Evolutionary conservation across 179 eudicot species (phyloP).

Genomic region (Corrigiola litoralis): DNA sequence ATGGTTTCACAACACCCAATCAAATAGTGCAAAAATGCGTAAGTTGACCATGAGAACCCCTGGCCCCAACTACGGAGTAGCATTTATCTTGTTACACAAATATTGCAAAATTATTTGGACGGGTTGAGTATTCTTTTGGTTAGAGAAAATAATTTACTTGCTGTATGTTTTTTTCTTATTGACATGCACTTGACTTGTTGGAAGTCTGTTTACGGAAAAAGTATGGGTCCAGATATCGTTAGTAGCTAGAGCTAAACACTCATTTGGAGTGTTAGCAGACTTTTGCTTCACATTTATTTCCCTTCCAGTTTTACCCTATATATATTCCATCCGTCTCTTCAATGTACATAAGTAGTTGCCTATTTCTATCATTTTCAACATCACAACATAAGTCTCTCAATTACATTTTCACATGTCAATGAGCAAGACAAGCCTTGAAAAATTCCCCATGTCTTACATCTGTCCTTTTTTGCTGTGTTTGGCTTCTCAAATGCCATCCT

Average conservation of each 20-base stretch:
- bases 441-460: constrained; percentile 10
- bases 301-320: neutral
- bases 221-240: neutral
- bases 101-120: too few relatives aligned
- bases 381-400: constrained; percentile 2
- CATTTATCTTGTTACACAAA: too few relatives aligned
- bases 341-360: neutral
- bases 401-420: neutral
- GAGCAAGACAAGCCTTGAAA: neutral
- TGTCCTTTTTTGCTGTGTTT: neutral
- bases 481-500: neutral
- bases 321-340: constrained; percentile 22
- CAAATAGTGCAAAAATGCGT: too few relatives aligned
- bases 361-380: constrained; percentile 25
- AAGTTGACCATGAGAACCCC: too few relatives aligned
- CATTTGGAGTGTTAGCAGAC: neutral
- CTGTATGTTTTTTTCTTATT: too few relatives aligned
- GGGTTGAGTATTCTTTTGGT: too few relatives aligned
- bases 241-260: neutral
- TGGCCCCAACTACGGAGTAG: too few relatives aligned
- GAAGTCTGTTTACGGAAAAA: too few relatives aligned
- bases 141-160: too few relatives aligned
- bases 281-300: neutral
- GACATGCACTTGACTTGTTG: too few relatives aligned
- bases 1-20: too few relatives aligned